phyloP scores from a whole-genome alignment of 1,139 yeast species.

The Petasospora rhodanensis region DNA sequence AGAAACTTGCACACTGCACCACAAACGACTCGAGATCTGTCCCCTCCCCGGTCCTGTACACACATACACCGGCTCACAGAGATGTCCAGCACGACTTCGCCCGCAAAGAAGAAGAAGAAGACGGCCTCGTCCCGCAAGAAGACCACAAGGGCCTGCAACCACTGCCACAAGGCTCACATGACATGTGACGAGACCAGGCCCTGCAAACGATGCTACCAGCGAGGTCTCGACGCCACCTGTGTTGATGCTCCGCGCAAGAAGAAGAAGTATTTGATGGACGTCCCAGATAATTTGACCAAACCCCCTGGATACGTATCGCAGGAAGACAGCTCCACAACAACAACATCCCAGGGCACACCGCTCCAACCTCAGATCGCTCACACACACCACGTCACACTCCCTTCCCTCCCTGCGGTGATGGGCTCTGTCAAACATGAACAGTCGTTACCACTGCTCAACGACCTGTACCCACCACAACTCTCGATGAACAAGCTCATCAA shows the following conservation, averaged over 20 bases:
- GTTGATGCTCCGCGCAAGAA: conserved; percentile 86
- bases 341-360: neutral
- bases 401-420: neutral
- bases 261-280: conserved; percentile 71
- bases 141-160: conserved; percentile 78
- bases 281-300: conserved; percentile 31
- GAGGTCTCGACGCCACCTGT: conserved; percentile 71
- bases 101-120: conserved; percentile 6
- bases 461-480: conserved; percentile 17
- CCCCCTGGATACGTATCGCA: neutral
- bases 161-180: conserved; percentile 83
- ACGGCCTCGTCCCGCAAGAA: conserved; percentile 40
- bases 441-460: conserved; percentile 8
- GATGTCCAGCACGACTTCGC: too few relatives aligned
- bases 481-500: conserved; percentile 1
- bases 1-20: too few relatives aligned
- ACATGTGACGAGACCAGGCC: conserved; percentile 84
- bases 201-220: conserved; percentile 68
- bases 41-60: too few relatives aligned
- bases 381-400: neutral
- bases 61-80: too few relatives aligned
- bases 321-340: too few relatives aligned
- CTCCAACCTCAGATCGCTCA: neutral
- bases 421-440: too few relatives aligned
- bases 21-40: too few relatives aligned